Percentiles rank a stretch among this genome's conserved stretches.
Evolutionary conservation across 1,284 basidiomycete genomes (phyloP).

Genomic region (Heterobasidion parviporum): DNA sequence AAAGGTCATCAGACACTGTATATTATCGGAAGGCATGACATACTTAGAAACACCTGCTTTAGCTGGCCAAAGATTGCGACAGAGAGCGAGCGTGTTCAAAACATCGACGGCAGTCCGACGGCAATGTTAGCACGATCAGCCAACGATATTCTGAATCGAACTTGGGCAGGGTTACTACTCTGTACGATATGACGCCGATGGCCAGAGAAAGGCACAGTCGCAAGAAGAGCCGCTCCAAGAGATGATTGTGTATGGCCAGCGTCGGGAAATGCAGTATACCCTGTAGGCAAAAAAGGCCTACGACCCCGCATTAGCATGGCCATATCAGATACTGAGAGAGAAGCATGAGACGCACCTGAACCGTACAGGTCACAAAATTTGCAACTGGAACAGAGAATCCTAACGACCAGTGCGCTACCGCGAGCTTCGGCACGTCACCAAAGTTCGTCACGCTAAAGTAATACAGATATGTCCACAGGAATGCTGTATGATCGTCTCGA

Average conservation of each 20-base stretch:
- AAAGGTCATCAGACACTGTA: background rate
- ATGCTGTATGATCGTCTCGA: background rate
- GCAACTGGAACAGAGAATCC: background rate
- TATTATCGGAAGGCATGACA: background rate
- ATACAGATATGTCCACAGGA: background rate
- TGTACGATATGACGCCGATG: background rate
- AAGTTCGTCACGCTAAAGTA: background rate
- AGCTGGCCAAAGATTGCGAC: background rate
- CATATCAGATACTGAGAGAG: background rate
- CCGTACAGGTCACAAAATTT: background rate
- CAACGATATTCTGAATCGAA: background rate
- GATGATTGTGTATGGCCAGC: background rate
- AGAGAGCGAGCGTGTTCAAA: background rate
- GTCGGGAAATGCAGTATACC: background rate
- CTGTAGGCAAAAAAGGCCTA: slow-evolving; percentile 2
- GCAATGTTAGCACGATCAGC: background rate
- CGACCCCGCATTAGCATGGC: background rate
- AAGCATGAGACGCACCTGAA: background rate
- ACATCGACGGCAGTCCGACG: background rate
- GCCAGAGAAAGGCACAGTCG: background rate
- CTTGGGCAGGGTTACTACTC: background rate
- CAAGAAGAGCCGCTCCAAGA: background rate
- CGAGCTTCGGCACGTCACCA: background rate
- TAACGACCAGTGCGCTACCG: background rate
- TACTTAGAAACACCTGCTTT: background rate